Conservation (phyloP, 192 early-diverging fungal species). For the Coemansia sp. region DNA sequence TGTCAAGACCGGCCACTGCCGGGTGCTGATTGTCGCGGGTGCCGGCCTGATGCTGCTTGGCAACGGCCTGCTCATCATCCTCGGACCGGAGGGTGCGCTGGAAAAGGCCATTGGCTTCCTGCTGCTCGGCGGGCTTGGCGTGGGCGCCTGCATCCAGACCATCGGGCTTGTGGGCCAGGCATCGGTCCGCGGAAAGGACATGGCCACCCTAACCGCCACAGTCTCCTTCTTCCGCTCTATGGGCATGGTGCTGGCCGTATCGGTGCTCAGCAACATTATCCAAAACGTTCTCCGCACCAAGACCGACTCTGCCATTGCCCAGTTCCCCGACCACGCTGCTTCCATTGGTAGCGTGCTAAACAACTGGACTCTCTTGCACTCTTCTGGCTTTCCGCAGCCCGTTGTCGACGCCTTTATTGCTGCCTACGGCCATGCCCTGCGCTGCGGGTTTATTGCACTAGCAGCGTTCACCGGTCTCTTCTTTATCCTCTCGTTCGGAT, state of each 20-base stretch:
- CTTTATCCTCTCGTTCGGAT: constrained; percentile 18
- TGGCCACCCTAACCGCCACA: constrained; percentile 61
- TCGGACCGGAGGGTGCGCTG: constrained; percentile 40
- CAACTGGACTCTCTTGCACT: constrained; percentile 14
- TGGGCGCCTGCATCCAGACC: constrained; percentile 67
- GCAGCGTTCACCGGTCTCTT: constrained; percentile 16
- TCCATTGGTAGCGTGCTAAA: constrained; percentile 8
- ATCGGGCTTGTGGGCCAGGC: constrained; percentile 66
- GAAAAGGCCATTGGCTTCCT: constrained; percentile 60
- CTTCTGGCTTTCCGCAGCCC: background rate
- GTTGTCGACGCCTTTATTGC: constrained; percentile 3
- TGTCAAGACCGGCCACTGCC: constrained; percentile 53
- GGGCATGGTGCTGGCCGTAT: constrained; percentile 53
- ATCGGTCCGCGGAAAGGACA: constrained; percentile 51
- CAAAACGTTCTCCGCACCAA: constrained; percentile 52
- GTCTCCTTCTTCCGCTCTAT: constrained; percentile 60
- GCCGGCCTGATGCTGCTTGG: constrained; percentile 56
- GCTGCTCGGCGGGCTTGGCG: constrained; percentile 64
- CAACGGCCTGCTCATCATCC: constrained; percentile 54
- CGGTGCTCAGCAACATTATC: constrained; percentile 53
- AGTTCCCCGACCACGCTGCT: constrained; percentile 18
- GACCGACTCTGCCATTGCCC: constrained; percentile 11
- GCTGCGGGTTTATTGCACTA: constrained; percentile 19
- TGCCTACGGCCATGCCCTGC: constrained; percentile 12
- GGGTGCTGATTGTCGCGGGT: constrained; percentile 62